Percentiles rank a stretch among this genome's conserved stretches.
These are phyloP conservation scores for Phytopythium chamaehyphon DNA, from an alignment of 352 stramenopile species.

Conservation along the genomic window DNA sequence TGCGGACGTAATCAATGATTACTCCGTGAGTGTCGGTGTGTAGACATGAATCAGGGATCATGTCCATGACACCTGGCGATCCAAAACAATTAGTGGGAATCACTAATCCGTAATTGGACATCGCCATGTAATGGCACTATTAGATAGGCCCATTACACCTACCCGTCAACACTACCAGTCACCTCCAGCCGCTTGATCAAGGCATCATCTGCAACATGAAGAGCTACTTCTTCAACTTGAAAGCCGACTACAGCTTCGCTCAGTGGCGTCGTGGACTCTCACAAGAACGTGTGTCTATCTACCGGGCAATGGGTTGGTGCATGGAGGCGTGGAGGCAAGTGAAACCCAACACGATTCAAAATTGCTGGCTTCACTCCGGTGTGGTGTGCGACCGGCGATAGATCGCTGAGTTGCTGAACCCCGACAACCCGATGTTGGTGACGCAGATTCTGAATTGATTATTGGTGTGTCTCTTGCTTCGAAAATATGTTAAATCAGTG, in stretches of 20 bases:
- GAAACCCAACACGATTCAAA: background rate
- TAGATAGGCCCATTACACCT: slow-evolving; percentile 3
- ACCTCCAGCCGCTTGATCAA: slow-evolving; percentile 2
- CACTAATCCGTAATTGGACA: too few species aligned
- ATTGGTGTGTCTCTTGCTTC: too few species aligned
- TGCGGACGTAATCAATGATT: slow-evolving; percentile 1
- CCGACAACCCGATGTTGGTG: too few species aligned
- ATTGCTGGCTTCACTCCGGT: slow-evolving; percentile 1
- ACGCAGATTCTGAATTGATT: too few species aligned
- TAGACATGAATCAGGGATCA: too few species aligned
- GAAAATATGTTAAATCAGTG: too few species aligned
- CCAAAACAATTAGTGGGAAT: too few species aligned
- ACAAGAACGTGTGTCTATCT: background rate
- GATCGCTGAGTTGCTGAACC: too few species aligned
- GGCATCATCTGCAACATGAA: slow-evolving; percentile 1
- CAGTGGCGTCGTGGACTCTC: background rate
- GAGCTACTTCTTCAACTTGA: background rate
- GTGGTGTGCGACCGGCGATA: background rate
- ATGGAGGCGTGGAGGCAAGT: background rate
- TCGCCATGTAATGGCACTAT: too few species aligned
- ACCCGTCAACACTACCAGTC: slow-evolving; percentile 3
- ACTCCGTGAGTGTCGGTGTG: too few species aligned
- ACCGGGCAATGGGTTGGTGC: background rate
- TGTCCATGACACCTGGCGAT: too few species aligned
- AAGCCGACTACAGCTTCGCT: background rate